Base-by-base conservation (phyloP, 306 rosid species). In the Prunus campanulata region DNA sequence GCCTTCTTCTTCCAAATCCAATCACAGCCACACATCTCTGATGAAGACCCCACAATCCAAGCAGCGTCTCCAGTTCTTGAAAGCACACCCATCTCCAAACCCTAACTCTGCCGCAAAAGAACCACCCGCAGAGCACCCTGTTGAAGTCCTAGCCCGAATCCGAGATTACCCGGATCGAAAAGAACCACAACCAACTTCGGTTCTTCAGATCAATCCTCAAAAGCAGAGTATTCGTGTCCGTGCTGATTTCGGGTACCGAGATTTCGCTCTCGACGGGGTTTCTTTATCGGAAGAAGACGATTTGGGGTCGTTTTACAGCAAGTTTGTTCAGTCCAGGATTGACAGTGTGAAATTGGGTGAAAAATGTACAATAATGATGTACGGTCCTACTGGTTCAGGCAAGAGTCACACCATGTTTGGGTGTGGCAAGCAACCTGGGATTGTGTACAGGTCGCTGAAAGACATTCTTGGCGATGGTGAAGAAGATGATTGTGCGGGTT, bases 371-470 rank as follows among this genome's bases (percentile, higher is more conserved):
- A 78, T 96, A 16, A 96, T 96, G 99, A 96, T 91, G 99, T 96
- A 96, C 49, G 98, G 99, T 2, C 99, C 99, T 0, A 96, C 98
- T 2, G 99, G 99, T 56, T 90, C 99, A 59, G 99, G 99, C 2
- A 96, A 96, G 91, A 96, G 99, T 68, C 96, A 96, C 77, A 91
- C 93, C 6, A 96, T 96, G 99, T 96, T 96, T 27, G 99, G 99
- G 46, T 87, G 96, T 76, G 70, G 87, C 4, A 96, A 91, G 82
- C 91, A 88, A 78, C 91, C 98, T 2, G 99, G 99, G 77, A 96
- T 96, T 61, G 99, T 92, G 65, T 96, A 96, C 71, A 66, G 93
- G 80, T 86, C 98, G 18, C 75, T 96, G 75, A 96, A 80, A 83
- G 97, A 93, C 55, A 93, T 96, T 84, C 93, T 96, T 54, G 97